Evolutionary conservation across 2,329 filamentous ascomycete genomes (phyloP).

Genomic region (Penicillium sp.): DNA sequence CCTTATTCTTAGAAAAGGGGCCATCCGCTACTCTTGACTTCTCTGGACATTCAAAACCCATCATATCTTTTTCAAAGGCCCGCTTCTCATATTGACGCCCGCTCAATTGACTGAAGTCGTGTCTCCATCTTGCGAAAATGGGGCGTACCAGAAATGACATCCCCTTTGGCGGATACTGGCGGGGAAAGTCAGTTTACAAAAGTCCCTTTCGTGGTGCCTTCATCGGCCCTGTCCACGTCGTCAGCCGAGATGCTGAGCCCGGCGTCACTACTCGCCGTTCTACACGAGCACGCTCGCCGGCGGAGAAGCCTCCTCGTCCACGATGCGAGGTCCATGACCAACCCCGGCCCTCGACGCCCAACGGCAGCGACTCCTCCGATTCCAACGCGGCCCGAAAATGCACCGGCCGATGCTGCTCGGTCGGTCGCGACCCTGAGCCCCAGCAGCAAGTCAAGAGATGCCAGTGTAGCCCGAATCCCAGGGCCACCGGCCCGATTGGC

Average conservation of each 20-base stretch:
- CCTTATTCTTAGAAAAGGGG: too few relatives aligned
- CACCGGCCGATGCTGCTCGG: background rate
- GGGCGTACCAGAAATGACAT: slow-evolving; percentile 9
- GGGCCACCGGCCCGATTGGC: too few relatives aligned
- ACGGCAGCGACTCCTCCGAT: slow-evolving; percentile 6
- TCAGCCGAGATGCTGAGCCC: slow-evolving; percentile 2
- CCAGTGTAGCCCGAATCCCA: too few relatives aligned
- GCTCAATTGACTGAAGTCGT: too few relatives aligned
- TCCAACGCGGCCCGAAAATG: background rate
- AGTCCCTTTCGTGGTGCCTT: slow-evolving; percentile 14
- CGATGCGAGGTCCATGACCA: slow-evolving; percentile 6
- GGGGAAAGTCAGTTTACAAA: slow-evolving; percentile 21
- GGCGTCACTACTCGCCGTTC: slow-evolving; percentile 8
- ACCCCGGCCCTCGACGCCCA: slow-evolving; percentile 2
- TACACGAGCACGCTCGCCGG: slow-evolving; percentile 6
- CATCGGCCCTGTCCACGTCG: slow-evolving; percentile 14
- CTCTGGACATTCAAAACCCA: too few relatives aligned
- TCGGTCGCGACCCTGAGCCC: background rate
- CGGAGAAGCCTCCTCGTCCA: slow-evolving; percentile 5
- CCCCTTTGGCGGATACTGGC: slow-evolving; percentile 26
- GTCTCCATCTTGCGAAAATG: too few relatives aligned
- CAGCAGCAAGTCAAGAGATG: background rate
- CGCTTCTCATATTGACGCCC: too few relatives aligned
- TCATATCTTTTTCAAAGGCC: too few relatives aligned
- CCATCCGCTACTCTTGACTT: too few relatives aligned